Evolutionary conservation across 768 basidiomycete genomes (phyloP), one percentile per base, ranked within the genome.

Genomic region (Tricholoma matsutake): DNA sequence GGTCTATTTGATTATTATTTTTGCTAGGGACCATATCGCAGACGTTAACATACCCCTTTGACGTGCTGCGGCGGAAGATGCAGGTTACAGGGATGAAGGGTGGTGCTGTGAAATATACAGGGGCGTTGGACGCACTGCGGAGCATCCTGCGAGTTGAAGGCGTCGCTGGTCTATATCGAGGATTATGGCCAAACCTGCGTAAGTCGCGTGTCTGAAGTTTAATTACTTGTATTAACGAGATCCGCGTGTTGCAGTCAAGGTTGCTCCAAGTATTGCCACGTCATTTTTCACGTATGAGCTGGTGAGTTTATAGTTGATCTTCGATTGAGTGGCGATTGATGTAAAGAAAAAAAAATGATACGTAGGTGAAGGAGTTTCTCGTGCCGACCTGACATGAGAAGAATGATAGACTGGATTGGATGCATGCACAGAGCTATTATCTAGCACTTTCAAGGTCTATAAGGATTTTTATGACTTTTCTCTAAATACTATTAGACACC

Each of bases 1-100:
- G 18, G 28, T 4, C 7, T 18, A 22, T 18, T 28, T 29, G 13
- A 10, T n/a, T 39, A 49, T 52, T 5, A 55, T 37, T 51, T n/a
- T 22, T 18, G 56, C 20, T 45, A 84, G 93, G 93, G n/a, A 86
- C 89, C 25, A 89, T 96, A 64, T 95, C 94, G 11, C 94, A 98
- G 73, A 93, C 94, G 54, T 74, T 98, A 67, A 98, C 96, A 4
- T 98, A 96, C 72, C 96, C 96, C 8, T 92, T 97, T 68, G 96
- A 99, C 72, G 92, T 98, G 5, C 74, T 98, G 61, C 83, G 96
- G 52, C 83, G 96, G 62, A 96, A 98, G 80, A 94, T 98, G 89
- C 96, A 98, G 73, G 92, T 96, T 61, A 83, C 86, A 5, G 93
- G 93, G 11, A 88, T 95, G 86, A 75, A 82, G 66, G 79, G 76